Evolutionary conservation across 331 rosid species (phyloP), one percentile per base, ranked within the genome.

Genomic region (Phaseolus coccineus): DNA sequence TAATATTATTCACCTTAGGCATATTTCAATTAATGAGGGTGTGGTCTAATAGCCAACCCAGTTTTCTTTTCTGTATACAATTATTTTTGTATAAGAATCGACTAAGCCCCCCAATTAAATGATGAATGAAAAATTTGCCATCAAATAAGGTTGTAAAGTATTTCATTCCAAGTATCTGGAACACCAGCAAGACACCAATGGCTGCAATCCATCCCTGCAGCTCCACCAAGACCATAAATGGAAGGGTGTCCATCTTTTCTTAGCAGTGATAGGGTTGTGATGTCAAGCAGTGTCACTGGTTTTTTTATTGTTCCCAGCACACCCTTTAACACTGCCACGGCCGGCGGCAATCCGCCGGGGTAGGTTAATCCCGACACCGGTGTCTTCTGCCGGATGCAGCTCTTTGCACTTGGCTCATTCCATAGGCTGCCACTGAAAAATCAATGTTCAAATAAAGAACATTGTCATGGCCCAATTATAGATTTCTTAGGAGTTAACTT

Each of bases 121-220:
- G 0, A 69, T 14, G 24, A 62, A 69, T 57, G 7, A 69, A 33
- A 13, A 69, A 25, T 50, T 33, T 7, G 9, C 6, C 28, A 69
- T 81, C 65, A 64, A 81, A 93, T 78, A 48, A 84, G 76, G 75
- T 91, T 90, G 89, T 89, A 91, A 73, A 96, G 91, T 53, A 96
- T 88, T 62, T 86, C 73, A 12, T 96, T 96, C 99, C 99, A 96
- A 52, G 93, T 85, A 71, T 96, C 98, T 13, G 97, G 98, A 80
- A 96, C 97, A 6, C 98, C 99, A 9, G 92, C 44, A 1, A 96
- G 96, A 67, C 99, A 96, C 99, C 99, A 96, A 76, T 96, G 99
- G 66, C 92, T 93, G 46, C 98, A 96, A 1, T 96, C 99, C 87
- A 88, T 73, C 73, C 78, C 85, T 0, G 80, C 74, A n/a, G 39